Evolutionary conservation across 768 basidiomycete genomes (phyloP).

Genomic region (Collybia sordida): DNA sequence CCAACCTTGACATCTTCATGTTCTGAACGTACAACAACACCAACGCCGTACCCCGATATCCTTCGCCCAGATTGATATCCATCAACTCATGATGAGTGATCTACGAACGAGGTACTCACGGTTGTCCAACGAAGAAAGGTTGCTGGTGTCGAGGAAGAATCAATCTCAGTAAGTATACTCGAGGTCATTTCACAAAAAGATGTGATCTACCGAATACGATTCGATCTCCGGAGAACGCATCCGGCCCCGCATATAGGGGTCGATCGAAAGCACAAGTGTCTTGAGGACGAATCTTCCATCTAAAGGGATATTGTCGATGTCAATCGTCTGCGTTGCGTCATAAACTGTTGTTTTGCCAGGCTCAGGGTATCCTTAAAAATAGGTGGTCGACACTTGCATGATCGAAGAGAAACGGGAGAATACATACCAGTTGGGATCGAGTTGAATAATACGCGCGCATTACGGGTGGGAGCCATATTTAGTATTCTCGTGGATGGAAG

Average conservation of each 20-base stretch:
- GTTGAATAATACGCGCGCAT: conserved; percentile 37
- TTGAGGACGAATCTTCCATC: conserved; percentile 51
- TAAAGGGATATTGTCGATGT: conserved; percentile 43
- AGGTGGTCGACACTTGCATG: neutral
- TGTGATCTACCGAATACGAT: conserved; percentile 22
- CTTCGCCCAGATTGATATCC: conserved; percentile 21
- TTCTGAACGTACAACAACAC: conserved; percentile 45
- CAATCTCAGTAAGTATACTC: neutral
- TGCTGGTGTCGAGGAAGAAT: conserved; percentile 9
- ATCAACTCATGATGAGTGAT: neutral
- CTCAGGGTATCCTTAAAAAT: conserved; percentile 35
- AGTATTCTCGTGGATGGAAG: neutral
- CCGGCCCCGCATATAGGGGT: conserved; percentile 38
- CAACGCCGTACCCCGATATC: conserved; percentile 32
- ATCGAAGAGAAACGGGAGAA: neutral
- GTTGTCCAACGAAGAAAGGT: conserved; percentile 30
- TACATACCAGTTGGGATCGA: conserved; percentile 31
- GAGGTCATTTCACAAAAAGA: too few relatives aligned
- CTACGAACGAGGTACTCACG: conserved; percentile 24
- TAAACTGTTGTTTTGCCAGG: conserved; percentile 46
- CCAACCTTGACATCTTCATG: conserved; percentile 29
- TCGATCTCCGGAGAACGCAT: conserved; percentile 33
- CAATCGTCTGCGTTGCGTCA: conserved; percentile 46
- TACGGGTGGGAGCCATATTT: conserved; percentile 29
- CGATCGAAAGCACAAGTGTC: conserved; percentile 43